phyloP scores from a whole-genome alignment of 306 rosid genomes.

The Elaeagnus macrophylla region DNA sequence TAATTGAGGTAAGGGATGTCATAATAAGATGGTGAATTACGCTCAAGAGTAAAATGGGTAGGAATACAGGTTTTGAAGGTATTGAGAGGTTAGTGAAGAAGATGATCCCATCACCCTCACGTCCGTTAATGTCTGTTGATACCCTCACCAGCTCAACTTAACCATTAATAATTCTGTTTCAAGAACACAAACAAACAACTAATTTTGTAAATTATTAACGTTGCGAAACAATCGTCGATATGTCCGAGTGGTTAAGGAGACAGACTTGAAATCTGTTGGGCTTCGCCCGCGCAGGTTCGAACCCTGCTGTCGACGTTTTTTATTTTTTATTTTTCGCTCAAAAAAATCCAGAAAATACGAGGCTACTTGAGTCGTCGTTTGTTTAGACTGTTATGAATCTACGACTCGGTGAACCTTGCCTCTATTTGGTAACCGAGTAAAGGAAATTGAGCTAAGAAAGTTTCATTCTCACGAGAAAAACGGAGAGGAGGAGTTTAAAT shows the following conservation, averaged over 20 bases:
- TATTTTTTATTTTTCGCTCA: neutral
- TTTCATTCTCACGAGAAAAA: slow-evolving; percentile 4
- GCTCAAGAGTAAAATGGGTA: slow-evolving; percentile 54
- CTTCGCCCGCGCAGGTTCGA: slow-evolving; percentile 60
- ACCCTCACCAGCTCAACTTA: too few species aligned
- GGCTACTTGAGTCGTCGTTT: too few species aligned
- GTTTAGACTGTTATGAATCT: neutral
- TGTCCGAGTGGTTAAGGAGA: slow-evolving; percentile 62
- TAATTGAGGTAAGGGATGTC: slow-evolving; percentile 72
- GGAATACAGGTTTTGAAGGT: slow-evolving; percentile 18
- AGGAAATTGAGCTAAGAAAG: neutral
- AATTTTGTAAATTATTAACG: neutral
- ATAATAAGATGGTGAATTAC: slow-evolving; percentile 40
- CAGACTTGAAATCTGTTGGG: slow-evolving; percentile 62
- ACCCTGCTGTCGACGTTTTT: slow-evolving; percentile 40
- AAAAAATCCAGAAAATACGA: too few species aligned
- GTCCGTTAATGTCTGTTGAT: too few species aligned
- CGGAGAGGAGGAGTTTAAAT: slow-evolving; percentile 47
- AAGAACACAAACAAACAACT: too few species aligned
- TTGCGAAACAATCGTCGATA: slow-evolving; percentile 23
- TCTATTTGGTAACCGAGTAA: slow-evolving; percentile 20
- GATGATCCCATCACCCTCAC: too few species aligned
- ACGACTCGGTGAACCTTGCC: neutral
- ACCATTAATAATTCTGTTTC: too few species aligned
- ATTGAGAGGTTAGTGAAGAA: slow-evolving; percentile 7